Percentiles rank a stretch among this genome's conserved stretches.
Conservation (phyloP, 2,329 filamentous ascomycete species). For the Arthrobotrys iridis region DNA sequence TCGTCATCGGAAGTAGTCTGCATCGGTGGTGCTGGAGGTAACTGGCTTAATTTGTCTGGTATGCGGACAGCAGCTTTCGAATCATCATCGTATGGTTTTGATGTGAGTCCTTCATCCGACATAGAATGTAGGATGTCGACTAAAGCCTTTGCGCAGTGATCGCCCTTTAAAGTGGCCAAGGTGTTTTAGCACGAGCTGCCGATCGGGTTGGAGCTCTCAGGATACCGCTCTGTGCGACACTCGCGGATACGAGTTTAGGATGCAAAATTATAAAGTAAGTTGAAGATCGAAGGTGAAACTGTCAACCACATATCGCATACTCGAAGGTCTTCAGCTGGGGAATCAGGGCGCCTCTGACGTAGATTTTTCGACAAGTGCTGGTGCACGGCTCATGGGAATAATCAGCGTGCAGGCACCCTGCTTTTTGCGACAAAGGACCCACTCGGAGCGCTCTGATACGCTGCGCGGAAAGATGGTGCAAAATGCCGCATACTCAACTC, state of each 20-base stretch:
- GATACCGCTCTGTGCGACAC: too few species aligned
- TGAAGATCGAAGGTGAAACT: too few species aligned
- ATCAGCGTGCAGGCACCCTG: not conserved
- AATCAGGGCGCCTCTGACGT: not conserved
- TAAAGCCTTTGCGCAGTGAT: too few species aligned
- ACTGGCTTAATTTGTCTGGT: too few species aligned
- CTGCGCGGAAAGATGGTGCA: not conserved
- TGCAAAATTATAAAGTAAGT: too few species aligned
- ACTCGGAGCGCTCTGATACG: conserved; percentile 5
- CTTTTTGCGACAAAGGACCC: not conserved
- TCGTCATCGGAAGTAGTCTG: not conserved
- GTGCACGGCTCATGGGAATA: too few species aligned
- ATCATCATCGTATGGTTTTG: not conserved
- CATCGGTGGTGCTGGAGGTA: not conserved
- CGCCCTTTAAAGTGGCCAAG: too few species aligned
- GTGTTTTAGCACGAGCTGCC: too few species aligned
- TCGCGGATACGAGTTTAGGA: too few species aligned
- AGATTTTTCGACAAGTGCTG: not conserved
- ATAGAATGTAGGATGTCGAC: conserved; percentile 14
- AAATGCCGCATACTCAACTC: not conserved
- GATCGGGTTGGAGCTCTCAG: too few species aligned
- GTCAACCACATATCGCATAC: too few species aligned
- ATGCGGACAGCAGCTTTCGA: not conserved
- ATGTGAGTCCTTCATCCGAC: not conserved
- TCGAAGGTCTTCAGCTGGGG: too few species aligned